Base-by-base conservation (phyloP, 257 asterid genomes). In the Voacanga thouarsii region DNA sequence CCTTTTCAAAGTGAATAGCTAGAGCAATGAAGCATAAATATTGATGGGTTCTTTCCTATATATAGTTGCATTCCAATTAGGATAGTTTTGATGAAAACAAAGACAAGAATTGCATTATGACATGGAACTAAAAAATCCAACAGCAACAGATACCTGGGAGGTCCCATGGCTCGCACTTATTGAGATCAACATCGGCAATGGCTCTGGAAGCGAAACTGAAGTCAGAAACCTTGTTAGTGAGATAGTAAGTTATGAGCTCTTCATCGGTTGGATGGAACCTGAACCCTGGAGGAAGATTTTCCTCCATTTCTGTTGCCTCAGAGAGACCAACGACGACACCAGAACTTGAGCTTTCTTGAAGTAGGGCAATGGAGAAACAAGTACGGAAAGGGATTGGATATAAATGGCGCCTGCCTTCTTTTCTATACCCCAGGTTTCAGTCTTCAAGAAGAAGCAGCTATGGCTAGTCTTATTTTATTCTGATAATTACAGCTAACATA, bases 131-230 rank as follows among this genome's bases (percentile, higher is more conserved):
- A 30, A 50, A 41, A 41, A 33, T 6, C 21, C 33, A 26, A 65
- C 3, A 11, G 23, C 8, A 56, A n/a, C 37, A 69, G 44, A 43
- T 88, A 92, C 97, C 97, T 75, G 97, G 97, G 78, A 93, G 97
- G 30, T 93, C 97, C 97, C 97, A 93, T 9, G 97, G 97, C 76
- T 93, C 97, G 56, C 88, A 90, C 85, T 91, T 93, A 66, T 90
- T 90, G 12, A 90, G 86, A 89, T 90, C 96, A 86, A 90, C 96
- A 82, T 90, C 96, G 61, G 86, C 81, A 77, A 90, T 74, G 24
- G 92, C 96, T 66, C 84, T 86, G 1, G 92, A 65, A 37, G 89
- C 77, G 72, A 90, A 90, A 19, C 76, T 85, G n/a, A 86, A 86
- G 77, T 89, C 89, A 7, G 92, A 86, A 59, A 90, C 90, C 74